Conservation (phyloP, 2,329 filamentous ascomycete genomes). For the Ophiostoma sp. region DNA sequence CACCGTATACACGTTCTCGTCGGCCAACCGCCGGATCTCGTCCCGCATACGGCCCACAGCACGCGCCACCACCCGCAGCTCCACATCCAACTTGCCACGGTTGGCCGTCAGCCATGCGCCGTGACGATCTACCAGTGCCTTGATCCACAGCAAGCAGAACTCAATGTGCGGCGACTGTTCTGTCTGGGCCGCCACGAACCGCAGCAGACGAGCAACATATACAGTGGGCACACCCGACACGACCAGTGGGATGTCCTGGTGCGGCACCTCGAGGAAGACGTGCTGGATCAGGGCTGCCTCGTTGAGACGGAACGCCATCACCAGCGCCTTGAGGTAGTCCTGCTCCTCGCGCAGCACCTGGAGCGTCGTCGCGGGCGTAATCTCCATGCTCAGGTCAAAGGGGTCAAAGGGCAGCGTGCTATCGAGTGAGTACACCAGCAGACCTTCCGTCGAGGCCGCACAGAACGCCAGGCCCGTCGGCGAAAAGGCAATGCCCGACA, state of each 20-base stretch:
- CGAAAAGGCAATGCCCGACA: constrained; percentile 81
- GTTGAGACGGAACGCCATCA: constrained; percentile 97
- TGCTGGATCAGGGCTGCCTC: constrained; percentile 77
- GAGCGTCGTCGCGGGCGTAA: constrained; percentile 85
- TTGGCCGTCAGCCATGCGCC: constrained; percentile 83
- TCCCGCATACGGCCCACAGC: constrained; percentile 78
- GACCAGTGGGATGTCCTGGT: constrained; percentile 71
- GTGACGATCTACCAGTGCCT: constrained; percentile 76
- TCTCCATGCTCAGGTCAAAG: constrained; percentile 90
- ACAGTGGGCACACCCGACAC: constrained; percentile 78
- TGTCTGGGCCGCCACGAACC: constrained; percentile 83
- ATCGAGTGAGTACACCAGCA: constrained; percentile 92
- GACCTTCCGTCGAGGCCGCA: constrained; percentile 88
- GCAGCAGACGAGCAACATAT: constrained; percentile 81
- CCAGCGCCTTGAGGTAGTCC: constrained; percentile 86
- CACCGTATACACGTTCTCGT: constrained; percentile 86
- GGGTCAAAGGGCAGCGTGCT: constrained; percentile 84
- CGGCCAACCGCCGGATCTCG: constrained; percentile 78
- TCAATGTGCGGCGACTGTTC: constrained; percentile 92
- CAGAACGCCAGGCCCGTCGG: constrained; percentile 90
- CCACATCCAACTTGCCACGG: constrained; percentile 75
- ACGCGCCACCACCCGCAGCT: constrained; percentile 78
- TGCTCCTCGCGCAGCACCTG: constrained; percentile 64
- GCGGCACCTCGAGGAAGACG: constrained; percentile 82
- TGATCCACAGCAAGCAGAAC: constrained; percentile 92